phyloP scores from a whole-genome alignment of 805 yeast genomes.

The Kluyveromyces lactis region DNA sequence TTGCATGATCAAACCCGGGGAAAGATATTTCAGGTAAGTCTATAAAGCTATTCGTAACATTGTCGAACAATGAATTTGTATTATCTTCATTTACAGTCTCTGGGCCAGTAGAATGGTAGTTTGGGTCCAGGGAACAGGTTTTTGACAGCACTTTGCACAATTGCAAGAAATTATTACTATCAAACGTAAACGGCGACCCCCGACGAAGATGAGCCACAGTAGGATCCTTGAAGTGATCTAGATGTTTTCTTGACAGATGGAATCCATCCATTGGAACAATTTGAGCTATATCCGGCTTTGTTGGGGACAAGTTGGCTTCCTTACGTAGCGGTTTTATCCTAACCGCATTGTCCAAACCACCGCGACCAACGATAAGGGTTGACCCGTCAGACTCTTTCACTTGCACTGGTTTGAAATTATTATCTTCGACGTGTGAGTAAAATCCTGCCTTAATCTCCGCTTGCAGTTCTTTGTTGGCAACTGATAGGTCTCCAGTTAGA shows the following conservation, averaged over 20 bases:
- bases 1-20: constrained; percentile 71
- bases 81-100: constrained; percentile 4
- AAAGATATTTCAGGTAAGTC: constrained; percentile 33
- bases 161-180: constrained; percentile 36
- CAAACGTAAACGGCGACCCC: constrained; percentile 86
- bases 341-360: constrained; percentile 24
- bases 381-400: constrained; percentile 16
- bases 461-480: constrained; percentile 7
- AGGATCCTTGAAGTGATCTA: constrained; percentile 46
- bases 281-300: constrained; percentile 30
- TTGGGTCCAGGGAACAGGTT: constrained; percentile 10
- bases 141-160: constrained; percentile 16
- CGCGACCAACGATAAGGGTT: constrained; percentile 19
- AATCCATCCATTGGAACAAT: constrained; percentile 71
- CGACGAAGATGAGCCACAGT: constrained; percentile 52
- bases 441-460: constrained; percentile 12
- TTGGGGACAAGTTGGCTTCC: neutral
- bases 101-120: constrained; percentile 8
- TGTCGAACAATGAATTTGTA: constrained; percentile 8
- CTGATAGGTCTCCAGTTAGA: constrained; percentile 6
- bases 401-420: constrained; percentile 15
- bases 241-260: constrained; percentile 46
- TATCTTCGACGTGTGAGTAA: constrained; percentile 17
- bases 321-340: constrained; percentile 7
- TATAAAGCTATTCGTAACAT: constrained; percentile 14